phyloP scores from a whole-genome alignment of 2,329 filamentous ascomycete genomes.

The Trichoderma simmonsii region DNA sequence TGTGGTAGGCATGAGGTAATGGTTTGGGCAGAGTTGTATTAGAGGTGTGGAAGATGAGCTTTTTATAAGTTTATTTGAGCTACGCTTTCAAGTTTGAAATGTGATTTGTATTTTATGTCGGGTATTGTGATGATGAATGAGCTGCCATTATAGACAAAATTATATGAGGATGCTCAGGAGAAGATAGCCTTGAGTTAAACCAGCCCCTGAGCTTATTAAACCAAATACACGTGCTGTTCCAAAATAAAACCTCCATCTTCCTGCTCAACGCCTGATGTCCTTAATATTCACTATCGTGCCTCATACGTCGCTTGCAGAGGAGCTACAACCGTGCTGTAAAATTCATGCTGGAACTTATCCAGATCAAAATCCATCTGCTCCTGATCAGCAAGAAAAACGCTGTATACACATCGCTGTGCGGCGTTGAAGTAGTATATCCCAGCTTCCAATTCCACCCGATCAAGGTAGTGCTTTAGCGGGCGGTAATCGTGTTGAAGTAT shows the following conservation, averaged over 20 bases:
- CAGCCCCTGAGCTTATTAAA: neutral
- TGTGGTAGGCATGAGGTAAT: neutral
- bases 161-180: neutral
- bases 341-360: constrained; percentile 12
- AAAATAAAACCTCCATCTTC: neutral
- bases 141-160: neutral
- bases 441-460: constrained; percentile 3
- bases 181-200: neutral
- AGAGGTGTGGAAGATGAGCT: neutral
- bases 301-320: constrained; percentile 12
- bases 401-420: constrained; percentile 7
- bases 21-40: neutral
- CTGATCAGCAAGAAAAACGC: constrained; percentile 8
- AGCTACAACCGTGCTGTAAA: constrained; percentile 11
- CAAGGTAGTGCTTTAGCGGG: neutral
- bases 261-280: neutral
- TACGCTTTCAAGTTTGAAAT: neutral
- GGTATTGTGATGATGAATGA: neutral
- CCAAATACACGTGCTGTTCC: neutral
- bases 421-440: constrained; percentile 14
- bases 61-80: neutral
- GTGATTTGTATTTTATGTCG: neutral
- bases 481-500: constrained; percentile 6
- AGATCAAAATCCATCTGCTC: constrained; percentile 11
- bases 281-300: neutral